phyloP scores from a whole-genome alignment of 2,329 filamentous ascomycete species.

The Neoarthrinium moseri region DNA sequence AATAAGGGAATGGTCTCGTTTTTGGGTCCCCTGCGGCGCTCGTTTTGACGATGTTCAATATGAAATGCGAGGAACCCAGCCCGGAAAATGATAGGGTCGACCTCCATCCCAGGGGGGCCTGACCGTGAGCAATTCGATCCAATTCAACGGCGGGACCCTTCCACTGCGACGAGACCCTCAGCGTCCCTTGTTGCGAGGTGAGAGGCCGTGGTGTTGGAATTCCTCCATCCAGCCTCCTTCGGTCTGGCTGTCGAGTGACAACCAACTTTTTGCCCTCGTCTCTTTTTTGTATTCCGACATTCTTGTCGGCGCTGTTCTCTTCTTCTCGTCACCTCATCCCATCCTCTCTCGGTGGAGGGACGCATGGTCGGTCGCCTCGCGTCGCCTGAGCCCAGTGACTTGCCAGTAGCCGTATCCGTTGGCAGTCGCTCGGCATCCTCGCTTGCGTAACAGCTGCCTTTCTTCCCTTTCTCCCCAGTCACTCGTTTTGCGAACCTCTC shows the following conservation, averaged over 20 bases:
- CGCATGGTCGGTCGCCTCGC: background rate
- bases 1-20: slow-evolving; percentile 2
- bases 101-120: background rate
- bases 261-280: background rate
- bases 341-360: background rate
- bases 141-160: background rate
- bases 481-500: too few relatives aligned
- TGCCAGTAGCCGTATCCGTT: too few relatives aligned
- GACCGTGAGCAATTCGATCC: background rate
- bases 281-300: background rate
- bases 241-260: background rate
- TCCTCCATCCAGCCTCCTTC: background rate
- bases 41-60: slow-evolving; percentile 2
- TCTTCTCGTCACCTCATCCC: background rate
- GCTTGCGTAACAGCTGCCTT: too few relatives aligned
- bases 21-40: slow-evolving; percentile 6
- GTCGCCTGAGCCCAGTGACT: too few relatives aligned
- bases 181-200: background rate
- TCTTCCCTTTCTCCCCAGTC: too few relatives aligned
- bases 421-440: too few relatives aligned
- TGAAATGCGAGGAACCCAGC: background rate
- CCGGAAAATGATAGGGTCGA: slow-evolving; percentile 3
- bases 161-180: background rate
- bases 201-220: background rate
- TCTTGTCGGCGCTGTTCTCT: background rate